Evolutionary conservation across 805 yeast genomes (phyloP).

Genomic region (Saturnispora mendoncae): DNA sequence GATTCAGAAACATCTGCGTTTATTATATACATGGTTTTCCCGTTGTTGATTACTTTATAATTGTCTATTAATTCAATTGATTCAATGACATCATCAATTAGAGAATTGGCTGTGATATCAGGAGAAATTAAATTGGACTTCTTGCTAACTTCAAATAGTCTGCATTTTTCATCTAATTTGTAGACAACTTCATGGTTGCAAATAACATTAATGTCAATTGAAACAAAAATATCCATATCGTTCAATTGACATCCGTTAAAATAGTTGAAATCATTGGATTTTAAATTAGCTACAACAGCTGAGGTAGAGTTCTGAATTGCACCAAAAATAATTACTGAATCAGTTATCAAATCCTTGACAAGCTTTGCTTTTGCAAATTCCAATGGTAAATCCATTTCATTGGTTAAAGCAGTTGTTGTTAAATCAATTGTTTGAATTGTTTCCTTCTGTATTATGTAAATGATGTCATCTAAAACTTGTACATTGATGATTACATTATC

Average conservation of each 20-base stretch:
- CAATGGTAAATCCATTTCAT: conserved; percentile 6
- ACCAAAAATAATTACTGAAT: background rate
- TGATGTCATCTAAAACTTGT: conserved; percentile 5
- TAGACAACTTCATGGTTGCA: conserved; percentile 9
- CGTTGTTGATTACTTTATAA: conserved; percentile 7
- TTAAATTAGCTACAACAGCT: background rate
- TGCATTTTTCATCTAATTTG: conserved; percentile 3
- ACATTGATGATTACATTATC: conserved; percentile 14
- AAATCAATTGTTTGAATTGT: background rate
- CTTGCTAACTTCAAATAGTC: background rate
- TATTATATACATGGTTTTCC: conserved; percentile 13
- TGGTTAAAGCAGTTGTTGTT: conserved; percentile 2
- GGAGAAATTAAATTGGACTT: conserved; percentile 3
- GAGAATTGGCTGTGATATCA: conserved; percentile 8
- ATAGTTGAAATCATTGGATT: background rate
- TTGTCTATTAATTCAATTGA: conserved; percentile 3
- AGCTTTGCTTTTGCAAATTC: conserved; percentile 1
- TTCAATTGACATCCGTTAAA: conserved; percentile 8
- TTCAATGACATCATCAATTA: background rate
- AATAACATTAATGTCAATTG: conserved; percentile 5
- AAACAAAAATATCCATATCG: conserved; percentile 1
- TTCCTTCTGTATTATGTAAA: background rate
- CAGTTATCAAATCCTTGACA: background rate
- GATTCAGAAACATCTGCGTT: conserved; percentile 13
- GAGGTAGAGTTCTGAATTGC: background rate